Evolutionary conservation across 2,329 filamentous ascomycete genomes (phyloP).

Genomic region (Grosmannia serpens): DNA sequence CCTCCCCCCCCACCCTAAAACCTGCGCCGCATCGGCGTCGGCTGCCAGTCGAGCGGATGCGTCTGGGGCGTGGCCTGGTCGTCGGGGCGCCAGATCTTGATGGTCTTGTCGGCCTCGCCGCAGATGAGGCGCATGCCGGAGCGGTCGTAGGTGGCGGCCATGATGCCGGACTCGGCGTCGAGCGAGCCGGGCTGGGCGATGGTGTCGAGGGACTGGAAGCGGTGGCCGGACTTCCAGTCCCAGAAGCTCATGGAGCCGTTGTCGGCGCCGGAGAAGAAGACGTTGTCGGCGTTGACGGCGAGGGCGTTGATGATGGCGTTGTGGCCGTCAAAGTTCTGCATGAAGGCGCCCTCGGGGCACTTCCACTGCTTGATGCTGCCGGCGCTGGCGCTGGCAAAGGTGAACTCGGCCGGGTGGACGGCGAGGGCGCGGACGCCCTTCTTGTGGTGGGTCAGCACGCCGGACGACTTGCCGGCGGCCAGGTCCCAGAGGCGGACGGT

Average conservation of each 20-base stretch:
- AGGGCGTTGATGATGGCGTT: conserved; percentile 94
- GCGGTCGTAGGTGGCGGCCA: conserved; percentile 85
- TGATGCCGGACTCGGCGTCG: conserved; percentile 88
- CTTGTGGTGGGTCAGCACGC: conserved; percentile 94
- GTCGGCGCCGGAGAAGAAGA: conserved; percentile 88
- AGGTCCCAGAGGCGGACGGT: conserved; percentile 92
- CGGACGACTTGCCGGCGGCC: conserved; percentile 91
- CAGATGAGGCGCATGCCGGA: conserved; percentile 84
- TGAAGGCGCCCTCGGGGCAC: conserved; percentile 92
- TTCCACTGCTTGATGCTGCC: conserved; percentile 99
- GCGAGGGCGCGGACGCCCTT: conserved; percentile 84
- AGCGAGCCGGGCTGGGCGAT: conserved; percentile 88
- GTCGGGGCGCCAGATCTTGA: conserved; percentile 96
- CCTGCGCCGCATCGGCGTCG: conserved; percentile 65
- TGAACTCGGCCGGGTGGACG: conserved; percentile 85
- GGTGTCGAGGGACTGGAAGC: conserved; percentile 82
- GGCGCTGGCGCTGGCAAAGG: conserved; percentile 85
- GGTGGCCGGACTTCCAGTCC: conserved; percentile 96
- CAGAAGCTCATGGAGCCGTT: conserved; percentile 96
- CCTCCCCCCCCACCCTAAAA: conserved; percentile 34
- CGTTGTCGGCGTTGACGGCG: conserved; percentile 86
- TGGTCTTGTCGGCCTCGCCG: conserved; percentile 95
- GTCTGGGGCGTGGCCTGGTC: conserved; percentile 82
- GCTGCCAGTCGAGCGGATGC: conserved; percentile 88
- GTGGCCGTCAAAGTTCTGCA: conserved; percentile 97